Percentiles rank a stretch among this genome's conserved stretches.
Evolutionary conservation across 768 basidiomycete species (phyloP).

Genomic region (Dacryopinax primogenitus): DNA sequence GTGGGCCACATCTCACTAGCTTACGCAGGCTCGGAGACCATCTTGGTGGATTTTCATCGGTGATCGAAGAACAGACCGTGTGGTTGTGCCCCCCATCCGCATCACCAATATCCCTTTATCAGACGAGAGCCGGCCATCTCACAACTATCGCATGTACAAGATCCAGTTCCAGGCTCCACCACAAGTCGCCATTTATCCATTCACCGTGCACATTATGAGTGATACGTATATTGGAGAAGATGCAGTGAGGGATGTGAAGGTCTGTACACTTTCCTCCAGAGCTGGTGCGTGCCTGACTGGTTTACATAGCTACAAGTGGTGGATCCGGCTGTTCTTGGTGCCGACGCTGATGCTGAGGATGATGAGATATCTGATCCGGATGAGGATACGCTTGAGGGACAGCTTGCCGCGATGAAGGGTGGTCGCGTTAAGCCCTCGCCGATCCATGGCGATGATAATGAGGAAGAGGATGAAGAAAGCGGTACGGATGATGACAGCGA

Average conservation of each 20-base stretch:
- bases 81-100: conserved; percentile 77
- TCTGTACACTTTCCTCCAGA: conserved; percentile 30
- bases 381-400: conserved; percentile 89
- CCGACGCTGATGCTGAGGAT: conserved; percentile 51
- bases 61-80: conserved; percentile 69
- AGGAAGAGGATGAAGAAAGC: conserved; percentile 38
- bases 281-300: conserved; percentile 14
- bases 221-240: conserved; percentile 86
- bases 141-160: conserved; percentile 71
- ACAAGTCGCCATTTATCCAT: conserved; percentile 68
- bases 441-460: conserved; percentile 32
- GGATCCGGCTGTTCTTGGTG: conserved; percentile 44
- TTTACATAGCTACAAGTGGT: conserved; percentile 64
- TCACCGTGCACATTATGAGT: conserved; percentile 74
- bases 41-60: conserved; percentile 86
- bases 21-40: conserved; percentile 63
- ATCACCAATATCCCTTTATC: conserved; percentile 65
- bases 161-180: conserved; percentile 92
- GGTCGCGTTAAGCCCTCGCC: conserved; percentile 59
- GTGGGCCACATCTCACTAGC: not conserved
- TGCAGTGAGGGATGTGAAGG: conserved; percentile 52
- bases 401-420: conserved; percentile 94
- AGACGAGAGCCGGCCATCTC: conserved; percentile 32
- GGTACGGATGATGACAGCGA: conserved; percentile 34
- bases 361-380: conserved; percentile 98